Percentiles rank a stretch among this genome's conserved stretches.
Conservation (phyloP, 495 filamentous ascomycete species). For the Entonaema liquescens region DNA sequence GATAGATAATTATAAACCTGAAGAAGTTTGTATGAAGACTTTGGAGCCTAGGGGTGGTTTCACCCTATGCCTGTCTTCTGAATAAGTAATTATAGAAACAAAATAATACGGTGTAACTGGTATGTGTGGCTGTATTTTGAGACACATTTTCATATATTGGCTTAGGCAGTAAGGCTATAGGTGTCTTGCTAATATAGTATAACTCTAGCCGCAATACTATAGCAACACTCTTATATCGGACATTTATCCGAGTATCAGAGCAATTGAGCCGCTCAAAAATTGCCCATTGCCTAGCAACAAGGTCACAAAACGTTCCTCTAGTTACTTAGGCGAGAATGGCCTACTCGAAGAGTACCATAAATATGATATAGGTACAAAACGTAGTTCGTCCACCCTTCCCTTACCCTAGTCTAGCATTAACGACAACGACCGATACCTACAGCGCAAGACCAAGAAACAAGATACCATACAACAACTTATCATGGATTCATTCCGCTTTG, state of each 20-base stretch:
- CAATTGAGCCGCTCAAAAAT: not conserved
- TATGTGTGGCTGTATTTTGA: not conserved
- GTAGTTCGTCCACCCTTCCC: not conserved
- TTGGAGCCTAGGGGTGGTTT: too few species aligned
- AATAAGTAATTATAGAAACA: not conserved
- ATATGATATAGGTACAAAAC: not conserved
- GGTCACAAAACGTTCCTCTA: too few species aligned
- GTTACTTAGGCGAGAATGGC: not conserved
- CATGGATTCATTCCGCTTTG: conserved; percentile 1
- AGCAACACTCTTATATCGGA: not conserved
- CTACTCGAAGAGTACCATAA: not conserved
- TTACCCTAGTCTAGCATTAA: not conserved
- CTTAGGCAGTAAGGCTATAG: not conserved
- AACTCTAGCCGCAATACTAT: not conserved
- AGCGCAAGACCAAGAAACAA: not conserved
- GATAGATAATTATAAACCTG: too few species aligned
- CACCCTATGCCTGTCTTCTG: too few species aligned
- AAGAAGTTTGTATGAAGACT: too few species aligned
- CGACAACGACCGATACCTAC: too few species aligned
- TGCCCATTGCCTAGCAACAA: not conserved
- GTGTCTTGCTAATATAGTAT: too few species aligned
- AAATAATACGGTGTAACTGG: not conserved
- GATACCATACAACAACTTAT: not conserved
- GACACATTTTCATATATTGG: not conserved
- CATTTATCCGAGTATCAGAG: not conserved